Evolutionary conservation across 441 rosid species (phyloP).

Genomic region (Gossypium schwendimanii): DNA sequence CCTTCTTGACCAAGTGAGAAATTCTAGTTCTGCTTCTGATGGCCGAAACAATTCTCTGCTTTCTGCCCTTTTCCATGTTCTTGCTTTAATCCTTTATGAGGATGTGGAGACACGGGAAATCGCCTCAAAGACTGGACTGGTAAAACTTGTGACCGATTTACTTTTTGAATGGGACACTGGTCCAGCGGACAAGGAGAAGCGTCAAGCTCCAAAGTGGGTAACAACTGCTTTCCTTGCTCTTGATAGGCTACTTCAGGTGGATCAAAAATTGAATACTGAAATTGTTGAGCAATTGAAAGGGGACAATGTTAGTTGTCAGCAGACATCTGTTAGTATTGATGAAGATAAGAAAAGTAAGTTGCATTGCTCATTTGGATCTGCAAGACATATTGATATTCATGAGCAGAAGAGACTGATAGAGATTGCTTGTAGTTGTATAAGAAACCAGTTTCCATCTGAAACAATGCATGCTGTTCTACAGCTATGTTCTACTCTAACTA

Average conservation of each 20-base stretch:
- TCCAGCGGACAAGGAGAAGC: conserved; percentile 40
- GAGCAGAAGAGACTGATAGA: conserved; percentile 81
- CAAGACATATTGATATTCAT: conserved; percentile 43
- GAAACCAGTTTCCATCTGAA: conserved; percentile 77
- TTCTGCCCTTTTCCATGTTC: conserved; percentile 79
- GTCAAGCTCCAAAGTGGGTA: conserved; percentile 83
- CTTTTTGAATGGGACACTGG: conserved; percentile 74
- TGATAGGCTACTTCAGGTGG: conserved; percentile 84
- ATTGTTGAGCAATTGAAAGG: conserved; percentile 68
- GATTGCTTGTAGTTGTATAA: conserved; percentile 82
- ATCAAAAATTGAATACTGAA: conserved; percentile 71
- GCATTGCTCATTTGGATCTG: conserved; percentile 49
- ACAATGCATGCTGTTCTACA: conserved; percentile 92
- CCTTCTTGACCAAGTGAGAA: conserved; percentile 70
- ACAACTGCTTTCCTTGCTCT: conserved; percentile 91
- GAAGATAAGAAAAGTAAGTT: conserved; percentile 66
- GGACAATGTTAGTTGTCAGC: conserved; percentile 40
- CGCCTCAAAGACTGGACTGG: conserved; percentile 66
- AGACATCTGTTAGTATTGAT: conserved; percentile 44
- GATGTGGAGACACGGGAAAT: conserved; percentile 81
- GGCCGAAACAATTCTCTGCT: conserved; percentile 43
- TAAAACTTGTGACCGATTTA: conserved; percentile 66
- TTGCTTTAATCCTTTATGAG: conserved; percentile 88
- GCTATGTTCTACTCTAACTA: conserved; percentile 82
- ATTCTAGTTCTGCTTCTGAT: conserved; percentile 47